Conservation (phyloP, 2,329 filamentous ascomycete genomes). For the Massarina eburnea region DNA sequence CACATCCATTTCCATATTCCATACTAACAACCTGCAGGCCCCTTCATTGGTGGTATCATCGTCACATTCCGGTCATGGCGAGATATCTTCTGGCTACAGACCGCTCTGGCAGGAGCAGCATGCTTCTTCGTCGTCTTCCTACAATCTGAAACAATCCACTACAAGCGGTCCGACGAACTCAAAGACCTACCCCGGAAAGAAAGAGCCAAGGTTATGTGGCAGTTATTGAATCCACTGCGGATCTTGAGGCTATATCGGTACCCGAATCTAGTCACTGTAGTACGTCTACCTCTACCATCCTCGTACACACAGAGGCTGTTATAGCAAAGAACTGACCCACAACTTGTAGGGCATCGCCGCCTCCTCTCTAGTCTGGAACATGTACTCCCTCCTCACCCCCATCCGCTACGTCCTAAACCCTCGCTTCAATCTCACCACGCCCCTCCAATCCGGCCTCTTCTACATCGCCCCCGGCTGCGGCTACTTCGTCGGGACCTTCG, state of each 20-base stretch:
- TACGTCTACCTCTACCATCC: slow-evolving; percentile 15
- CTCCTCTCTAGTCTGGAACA: slow-evolving; percentile 71
- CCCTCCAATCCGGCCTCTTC: slow-evolving; percentile 70
- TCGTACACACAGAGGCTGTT: not conserved
- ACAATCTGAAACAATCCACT: slow-evolving; percentile 72
- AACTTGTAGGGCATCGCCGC: slow-evolving; percentile 60
- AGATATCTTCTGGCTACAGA: slow-evolving; percentile 76
- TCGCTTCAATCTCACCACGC: slow-evolving; percentile 67
- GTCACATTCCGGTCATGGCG: slow-evolving; percentile 74
- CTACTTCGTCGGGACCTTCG: slow-evolving; percentile 68
- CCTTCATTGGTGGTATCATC: slow-evolving; percentile 74
- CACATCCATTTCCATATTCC: not conserved
- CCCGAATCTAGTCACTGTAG: slow-evolving; percentile 62
- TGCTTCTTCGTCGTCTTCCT: slow-evolving; percentile 64
- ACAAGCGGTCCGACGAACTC: slow-evolving; percentile 64
- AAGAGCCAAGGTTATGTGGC: slow-evolving; percentile 59
- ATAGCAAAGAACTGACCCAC: too few species aligned
- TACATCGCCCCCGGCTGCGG: slow-evolving; percentile 73
- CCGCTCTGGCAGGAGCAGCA: slow-evolving; percentile 64
- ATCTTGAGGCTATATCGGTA: slow-evolving; percentile 67
- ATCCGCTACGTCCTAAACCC: slow-evolving; percentile 76
- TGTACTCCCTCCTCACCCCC: slow-evolving; percentile 68
- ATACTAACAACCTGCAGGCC: slow-evolving; percentile 55
- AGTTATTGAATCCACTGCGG: slow-evolving; percentile 67
- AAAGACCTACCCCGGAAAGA: slow-evolving; percentile 53